Percentiles rank a stretch among this genome's conserved stretches.
These are phyloP conservation scores for Cucurbitaria berberidis DNA, from an alignment of 2,329 filamentous ascomycete species.

Conservation along the genomic window DNA sequence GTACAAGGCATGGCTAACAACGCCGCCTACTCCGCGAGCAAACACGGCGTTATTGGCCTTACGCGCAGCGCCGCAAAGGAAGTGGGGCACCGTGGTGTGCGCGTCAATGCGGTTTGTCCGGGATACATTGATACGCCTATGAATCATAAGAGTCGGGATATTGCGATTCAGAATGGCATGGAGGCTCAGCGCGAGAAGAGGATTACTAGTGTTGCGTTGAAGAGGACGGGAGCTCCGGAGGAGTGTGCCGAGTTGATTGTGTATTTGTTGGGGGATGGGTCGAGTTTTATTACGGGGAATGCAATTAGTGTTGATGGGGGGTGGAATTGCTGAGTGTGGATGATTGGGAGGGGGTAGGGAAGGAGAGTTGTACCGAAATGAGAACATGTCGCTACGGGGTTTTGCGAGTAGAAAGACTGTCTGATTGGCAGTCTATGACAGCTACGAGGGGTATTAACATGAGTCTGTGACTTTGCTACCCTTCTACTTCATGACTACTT, in stretches of 20 bases:
- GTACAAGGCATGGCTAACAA: slow-evolving; percentile 49
- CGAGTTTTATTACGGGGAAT: slow-evolving; percentile 55
- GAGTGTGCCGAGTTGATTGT: slow-evolving; percentile 51
- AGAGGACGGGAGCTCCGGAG: slow-evolving; percentile 31
- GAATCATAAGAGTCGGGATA: background rate
- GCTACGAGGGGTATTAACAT: no score
- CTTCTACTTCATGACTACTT: no score
- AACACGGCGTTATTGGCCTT: slow-evolving; percentile 50
- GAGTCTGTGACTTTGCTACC: no score
- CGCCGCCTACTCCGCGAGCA: slow-evolving; percentile 46
- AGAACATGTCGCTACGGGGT: no score
- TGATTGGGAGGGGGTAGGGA: background rate
- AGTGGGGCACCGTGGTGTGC: slow-evolving; percentile 39
- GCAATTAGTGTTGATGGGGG: slow-evolving; percentile 56
- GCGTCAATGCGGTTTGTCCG: slow-evolving; percentile 45
- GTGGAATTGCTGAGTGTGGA: slow-evolving; percentile 40
- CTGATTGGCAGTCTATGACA: no score
- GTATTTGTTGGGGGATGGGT: slow-evolving; percentile 54
- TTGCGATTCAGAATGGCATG: background rate
- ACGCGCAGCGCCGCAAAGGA: slow-evolving; percentile 50
- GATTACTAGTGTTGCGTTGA: slow-evolving; percentile 14
- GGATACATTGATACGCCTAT: slow-evolving; percentile 46
- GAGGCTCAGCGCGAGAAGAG: background rate
- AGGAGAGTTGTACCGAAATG: no score
- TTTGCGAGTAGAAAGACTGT: no score